Conservation (phyloP, 257 asterid species). For the Anisodus acutangulus region DNA sequence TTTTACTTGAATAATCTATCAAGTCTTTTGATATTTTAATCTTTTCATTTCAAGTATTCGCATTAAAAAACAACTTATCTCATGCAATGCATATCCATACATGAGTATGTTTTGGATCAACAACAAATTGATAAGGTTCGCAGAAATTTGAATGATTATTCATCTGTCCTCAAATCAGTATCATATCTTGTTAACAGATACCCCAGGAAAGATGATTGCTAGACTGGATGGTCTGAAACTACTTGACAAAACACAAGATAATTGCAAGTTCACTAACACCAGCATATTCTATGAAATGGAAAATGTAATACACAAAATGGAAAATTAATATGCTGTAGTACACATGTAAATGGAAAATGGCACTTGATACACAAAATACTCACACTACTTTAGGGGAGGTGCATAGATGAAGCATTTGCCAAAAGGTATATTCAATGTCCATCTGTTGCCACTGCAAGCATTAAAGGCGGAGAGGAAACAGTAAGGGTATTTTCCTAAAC, state of each 20-base stretch:
- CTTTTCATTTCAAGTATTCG: neutral
- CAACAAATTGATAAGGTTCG: neutral
- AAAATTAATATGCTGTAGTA: neutral
- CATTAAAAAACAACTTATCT: neutral
- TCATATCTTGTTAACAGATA: neutral
- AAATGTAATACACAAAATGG: neutral
- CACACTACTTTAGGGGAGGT: constrained; percentile 98
- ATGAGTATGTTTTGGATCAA: neutral
- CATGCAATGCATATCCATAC: neutral
- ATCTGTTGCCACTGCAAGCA: constrained; percentile 93
- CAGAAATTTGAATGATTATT: neutral
- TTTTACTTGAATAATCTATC: neutral
- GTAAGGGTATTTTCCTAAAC: neutral
- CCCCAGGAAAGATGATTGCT: neutral
- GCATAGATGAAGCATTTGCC: constrained; percentile 99
- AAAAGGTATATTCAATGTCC: constrained; percentile 97
- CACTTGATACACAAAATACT: constrained; percentile 45
- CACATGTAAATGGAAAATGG: neutral
- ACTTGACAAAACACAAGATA: neutral
- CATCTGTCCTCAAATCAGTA: neutral
- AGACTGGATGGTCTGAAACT: neutral
- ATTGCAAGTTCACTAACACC: neutral
- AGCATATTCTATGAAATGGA: neutral
- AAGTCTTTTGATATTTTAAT: neutral
- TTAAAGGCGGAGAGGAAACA: constrained; percentile 26